phyloP scores from a whole-genome alignment of 2,329 filamentous ascomycete genomes.

The Elsinoe fawcettii region DNA sequence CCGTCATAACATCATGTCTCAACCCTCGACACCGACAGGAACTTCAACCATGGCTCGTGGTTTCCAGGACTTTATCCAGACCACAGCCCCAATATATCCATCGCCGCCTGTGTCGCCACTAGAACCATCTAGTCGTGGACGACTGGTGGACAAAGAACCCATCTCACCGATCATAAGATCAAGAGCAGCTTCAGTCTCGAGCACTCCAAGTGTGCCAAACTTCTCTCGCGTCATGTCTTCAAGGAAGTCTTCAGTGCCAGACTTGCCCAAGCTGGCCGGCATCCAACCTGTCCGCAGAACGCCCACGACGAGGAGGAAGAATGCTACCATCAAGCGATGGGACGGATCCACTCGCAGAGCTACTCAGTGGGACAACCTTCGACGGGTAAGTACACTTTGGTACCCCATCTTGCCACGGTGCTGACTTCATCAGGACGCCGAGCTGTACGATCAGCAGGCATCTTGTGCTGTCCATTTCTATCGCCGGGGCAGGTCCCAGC shows the following conservation, averaged over 20 bases:
- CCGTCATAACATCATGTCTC: conserved; percentile 8
- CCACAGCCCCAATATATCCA: not conserved
- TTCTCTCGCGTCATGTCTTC: conserved; percentile 12
- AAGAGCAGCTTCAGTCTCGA: not conserved
- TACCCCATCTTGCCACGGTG: conserved; percentile 7
- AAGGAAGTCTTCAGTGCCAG: conserved; percentile 6
- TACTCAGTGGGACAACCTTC: conserved; percentile 19
- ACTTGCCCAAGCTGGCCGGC: not conserved
- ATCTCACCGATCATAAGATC: not conserved
- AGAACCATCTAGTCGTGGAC: not conserved
- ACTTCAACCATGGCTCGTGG: not conserved
- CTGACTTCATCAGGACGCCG: conserved; percentile 51
- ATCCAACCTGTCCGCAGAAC: not conserved
- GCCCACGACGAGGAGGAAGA: not conserved
- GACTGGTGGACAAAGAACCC: not conserved
- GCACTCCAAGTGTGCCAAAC: conserved; percentile 4
- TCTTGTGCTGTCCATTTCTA: conserved; percentile 66
- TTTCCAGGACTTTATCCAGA: conserved; percentile 13
- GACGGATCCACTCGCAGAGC: conserved; percentile 16
- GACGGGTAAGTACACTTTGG: conserved; percentile 16
- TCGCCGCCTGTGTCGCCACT: conserved; percentile 4
- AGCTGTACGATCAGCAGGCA: conserved; percentile 60
- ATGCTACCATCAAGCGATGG: conserved; percentile 15
- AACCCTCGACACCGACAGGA: not conserved
- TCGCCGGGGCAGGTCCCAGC: conserved; percentile 54